Evolutionary conservation across 176 grass and related monocot genomes (phyloP).

Genomic region (Chrysopogon serrulatus): DNA sequence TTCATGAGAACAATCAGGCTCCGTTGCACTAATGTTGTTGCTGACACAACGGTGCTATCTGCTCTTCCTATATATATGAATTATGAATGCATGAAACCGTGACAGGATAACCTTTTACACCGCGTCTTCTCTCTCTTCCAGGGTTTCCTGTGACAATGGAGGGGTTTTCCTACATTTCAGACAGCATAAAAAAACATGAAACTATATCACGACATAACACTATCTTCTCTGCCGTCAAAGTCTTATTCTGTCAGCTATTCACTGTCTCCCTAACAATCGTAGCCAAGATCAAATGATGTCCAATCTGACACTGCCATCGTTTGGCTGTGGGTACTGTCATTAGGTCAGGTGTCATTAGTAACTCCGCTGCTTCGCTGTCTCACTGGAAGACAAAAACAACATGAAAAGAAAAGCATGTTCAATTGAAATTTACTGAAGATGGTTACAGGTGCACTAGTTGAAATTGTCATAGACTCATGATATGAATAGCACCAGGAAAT

Average conservation of each 20-base stretch:
- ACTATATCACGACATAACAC: not conserved
- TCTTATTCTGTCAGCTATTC: not conserved
- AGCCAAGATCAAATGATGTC: not conserved
- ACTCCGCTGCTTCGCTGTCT: not conserved
- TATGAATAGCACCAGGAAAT: not conserved
- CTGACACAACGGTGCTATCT: not conserved
- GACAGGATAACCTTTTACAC: not conserved
- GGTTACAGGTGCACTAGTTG: not conserved
- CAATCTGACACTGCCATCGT: not conserved
- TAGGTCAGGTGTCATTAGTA: not conserved
- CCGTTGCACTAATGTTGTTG: not conserved
- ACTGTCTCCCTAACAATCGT: not conserved
- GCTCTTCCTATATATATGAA: too few species aligned
- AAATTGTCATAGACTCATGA: not conserved
- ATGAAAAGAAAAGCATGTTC: not conserved
- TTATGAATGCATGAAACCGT: not conserved
- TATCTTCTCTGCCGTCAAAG: too few species aligned
- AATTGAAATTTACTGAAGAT: not conserved
- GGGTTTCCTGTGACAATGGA: not conserved
- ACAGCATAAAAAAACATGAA: not conserved
- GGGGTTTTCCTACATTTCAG: not conserved
- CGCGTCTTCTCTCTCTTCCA: not conserved
- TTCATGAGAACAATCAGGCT: not conserved
- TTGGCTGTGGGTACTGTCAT: not conserved
- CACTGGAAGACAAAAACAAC: conserved; percentile 16